Percentiles rank a stretch among this genome's conserved stretches.
These are phyloP conservation scores for Helminthosporium solani DNA, from an alignment of 2,329 filamentous ascomycete genomes.

Conservation along the genomic window DNA sequence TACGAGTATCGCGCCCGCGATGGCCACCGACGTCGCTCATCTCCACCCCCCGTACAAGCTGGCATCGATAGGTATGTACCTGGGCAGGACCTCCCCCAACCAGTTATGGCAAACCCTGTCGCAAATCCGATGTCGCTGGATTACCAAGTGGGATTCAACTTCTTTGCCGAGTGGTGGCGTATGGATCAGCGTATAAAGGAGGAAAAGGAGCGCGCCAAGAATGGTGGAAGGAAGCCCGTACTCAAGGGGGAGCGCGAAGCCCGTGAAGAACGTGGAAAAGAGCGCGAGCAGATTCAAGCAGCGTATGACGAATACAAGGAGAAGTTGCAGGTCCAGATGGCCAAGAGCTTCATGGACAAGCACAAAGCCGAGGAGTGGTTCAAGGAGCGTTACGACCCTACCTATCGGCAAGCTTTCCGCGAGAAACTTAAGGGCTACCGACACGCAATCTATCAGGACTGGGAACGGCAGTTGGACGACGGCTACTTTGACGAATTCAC, in stretches of 20 bases:
- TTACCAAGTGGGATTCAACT: constrained; percentile 82
- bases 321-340: constrained; percentile 70
- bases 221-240: constrained; percentile 67
- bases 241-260: constrained; percentile 64
- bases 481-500: constrained; percentile 94
- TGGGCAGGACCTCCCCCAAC: constrained; percentile 61
- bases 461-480: constrained; percentile 82
- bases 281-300: constrained; percentile 74
- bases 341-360: constrained; percentile 81
- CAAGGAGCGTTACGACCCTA: constrained; percentile 86
- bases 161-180: constrained; percentile 85
- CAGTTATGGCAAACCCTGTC: constrained; percentile 64
- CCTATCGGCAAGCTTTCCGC: constrained; percentile 74
- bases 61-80: constrained; percentile 86
- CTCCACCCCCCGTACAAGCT: constrained; percentile 58
- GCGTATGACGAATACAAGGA: constrained; percentile 67
- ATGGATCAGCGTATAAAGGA: constrained; percentile 80
- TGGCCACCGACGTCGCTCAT: constrained; percentile 62
- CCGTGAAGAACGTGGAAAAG: constrained; percentile 74
- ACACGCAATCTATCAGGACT: constrained; percentile 75
- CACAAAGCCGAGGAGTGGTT: constrained; percentile 99
- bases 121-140: constrained; percentile 70
- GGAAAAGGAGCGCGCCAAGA: constrained; percentile 70
- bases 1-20: constrained; percentile 65
- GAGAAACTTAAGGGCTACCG: constrained; percentile 77